These are phyloP conservation scores for Mortierella sp. DNA, from an alignment of 371 early-diverging fungal species.

Conservation along the genomic window DNA sequence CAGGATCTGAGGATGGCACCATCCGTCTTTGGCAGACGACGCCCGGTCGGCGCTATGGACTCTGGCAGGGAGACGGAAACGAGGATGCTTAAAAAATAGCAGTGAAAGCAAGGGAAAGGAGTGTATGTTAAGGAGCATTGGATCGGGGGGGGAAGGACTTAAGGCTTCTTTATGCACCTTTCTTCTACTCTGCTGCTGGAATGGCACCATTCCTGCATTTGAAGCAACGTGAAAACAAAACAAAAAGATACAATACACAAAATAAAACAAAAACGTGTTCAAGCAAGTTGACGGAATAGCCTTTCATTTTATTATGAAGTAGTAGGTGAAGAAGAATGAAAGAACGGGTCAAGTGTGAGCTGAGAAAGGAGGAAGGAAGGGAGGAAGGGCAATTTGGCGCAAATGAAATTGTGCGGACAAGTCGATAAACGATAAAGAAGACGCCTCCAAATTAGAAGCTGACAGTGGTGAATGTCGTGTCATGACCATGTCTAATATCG, in stretches of 20 bases:
- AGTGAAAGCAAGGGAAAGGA: neutral
- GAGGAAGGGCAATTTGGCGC: neutral
- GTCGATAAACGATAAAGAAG: neutral
- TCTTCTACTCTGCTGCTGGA: too few species aligned
- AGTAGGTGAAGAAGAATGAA: neutral
- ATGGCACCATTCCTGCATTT: too few species aligned
- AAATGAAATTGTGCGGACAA: neutral
- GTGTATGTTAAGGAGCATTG: too few species aligned
- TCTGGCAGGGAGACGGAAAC: constrained; percentile 75
- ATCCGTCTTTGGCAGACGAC: constrained; percentile 85
- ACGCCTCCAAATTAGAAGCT: neutral
- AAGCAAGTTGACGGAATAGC: neutral
- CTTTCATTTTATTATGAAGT: neutral
- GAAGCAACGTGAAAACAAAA: too few species aligned
- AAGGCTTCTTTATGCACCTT: too few species aligned
- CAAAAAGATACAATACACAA: too few species aligned
- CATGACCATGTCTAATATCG: neutral
- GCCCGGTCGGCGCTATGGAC: constrained; percentile 79
- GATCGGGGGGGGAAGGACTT: too few species aligned
- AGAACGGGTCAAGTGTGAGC: neutral
- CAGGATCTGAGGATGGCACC: constrained; percentile 90
- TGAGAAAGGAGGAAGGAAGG: neutral
- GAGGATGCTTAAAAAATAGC: constrained; percentile 50
- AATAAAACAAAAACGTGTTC: too few species aligned
- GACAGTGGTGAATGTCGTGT: neutral